Conservation (phyloP, 345 rosid species). For the Aurinia saxatilis region DNA sequence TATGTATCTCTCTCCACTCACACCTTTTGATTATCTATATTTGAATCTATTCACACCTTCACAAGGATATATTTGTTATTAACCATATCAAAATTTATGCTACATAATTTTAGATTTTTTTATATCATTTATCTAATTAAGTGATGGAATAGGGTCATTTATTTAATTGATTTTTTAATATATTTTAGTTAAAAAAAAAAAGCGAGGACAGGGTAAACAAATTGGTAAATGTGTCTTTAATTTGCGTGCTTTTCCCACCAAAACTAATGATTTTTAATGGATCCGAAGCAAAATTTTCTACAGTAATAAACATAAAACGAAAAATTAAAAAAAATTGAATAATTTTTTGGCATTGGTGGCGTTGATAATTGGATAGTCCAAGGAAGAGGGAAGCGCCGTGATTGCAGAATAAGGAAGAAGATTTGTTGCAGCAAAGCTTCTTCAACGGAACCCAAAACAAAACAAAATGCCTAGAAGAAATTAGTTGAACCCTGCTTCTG, state of each 20-base stretch:
- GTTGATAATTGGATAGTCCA: conserved; percentile 24
- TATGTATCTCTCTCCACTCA: no score
- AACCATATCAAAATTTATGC: no score
- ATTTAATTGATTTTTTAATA: no score
- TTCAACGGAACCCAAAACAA: background rate
- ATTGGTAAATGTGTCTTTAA: conserved; percentile 6
- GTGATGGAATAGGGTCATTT: no score
- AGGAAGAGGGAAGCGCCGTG: conserved; percentile 14
- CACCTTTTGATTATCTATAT: no score
- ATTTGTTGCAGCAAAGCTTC: conserved; percentile 6
- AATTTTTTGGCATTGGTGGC: conserved; percentile 18
- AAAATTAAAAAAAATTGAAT: background rate
- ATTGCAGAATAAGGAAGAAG: conserved; percentile 6
- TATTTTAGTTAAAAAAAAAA: no score
- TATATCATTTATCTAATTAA: no score
- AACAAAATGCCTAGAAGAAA: background rate
- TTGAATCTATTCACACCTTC: no score
- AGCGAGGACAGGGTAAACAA: no score
- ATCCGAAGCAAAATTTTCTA: conserved; percentile 1
- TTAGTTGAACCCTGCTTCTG: background rate
- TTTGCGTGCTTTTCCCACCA: conserved; percentile 8
- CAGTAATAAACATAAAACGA: background rate
- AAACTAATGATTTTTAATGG: conserved; percentile 1
- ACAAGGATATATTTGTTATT: no score
- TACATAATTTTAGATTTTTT: no score